Base-by-base conservation (phyloP, 2,329 filamentous ascomycete species). In the Penicillium paneum region DNA sequence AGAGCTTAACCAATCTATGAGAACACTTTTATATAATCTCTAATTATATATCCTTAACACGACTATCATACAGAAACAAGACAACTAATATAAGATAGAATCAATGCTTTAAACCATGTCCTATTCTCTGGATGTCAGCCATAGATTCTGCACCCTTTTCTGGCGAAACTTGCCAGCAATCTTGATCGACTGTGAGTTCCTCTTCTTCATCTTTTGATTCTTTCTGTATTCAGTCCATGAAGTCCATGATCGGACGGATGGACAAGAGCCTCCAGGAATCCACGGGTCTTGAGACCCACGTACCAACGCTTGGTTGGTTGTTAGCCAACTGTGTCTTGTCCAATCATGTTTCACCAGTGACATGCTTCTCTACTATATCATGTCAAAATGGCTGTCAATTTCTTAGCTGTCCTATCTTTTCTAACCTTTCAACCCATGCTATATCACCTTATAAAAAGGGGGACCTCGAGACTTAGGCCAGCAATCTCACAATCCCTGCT, bases 401-500 rank as follows among this genome's bases (percentile, higher is more conserved):
- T 26, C 26, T 34, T 34, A 2, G 15, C 7, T 3, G 12, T 24
- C 8, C 41, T 12, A 10, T 8, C 8, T 19, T 41, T 31, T n/a
- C 29, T 8, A 17, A 45, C 12, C 11, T 40, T 29, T 8, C 11
- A 3, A 40, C 26, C 34, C 26, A 54, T 54, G 52, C 15, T 50
- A 26, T 36, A 28, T 34, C 11, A 26, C 8, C 3, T 35, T 21
- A 32, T 15, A 44, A 5, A 31, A 49, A 31, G 35, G 34, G 35
- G 31, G n/a, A 26, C 34, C 11, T n/a, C 24, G 5, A 44, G 3
- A 36, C 8, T 34, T 26, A 39, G 28, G 47, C 42, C 46, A 17
- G 42, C 21, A 45, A 15, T 32, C n/a, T 55, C 28, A 41, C 29
- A 11, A 21, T 51, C 32, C 28, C 29, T 52, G 43, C 28, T 36